Evolutionary conservation across 306 rosid species (phyloP).

Genomic region (Pyrus bretschneideri): DNA sequence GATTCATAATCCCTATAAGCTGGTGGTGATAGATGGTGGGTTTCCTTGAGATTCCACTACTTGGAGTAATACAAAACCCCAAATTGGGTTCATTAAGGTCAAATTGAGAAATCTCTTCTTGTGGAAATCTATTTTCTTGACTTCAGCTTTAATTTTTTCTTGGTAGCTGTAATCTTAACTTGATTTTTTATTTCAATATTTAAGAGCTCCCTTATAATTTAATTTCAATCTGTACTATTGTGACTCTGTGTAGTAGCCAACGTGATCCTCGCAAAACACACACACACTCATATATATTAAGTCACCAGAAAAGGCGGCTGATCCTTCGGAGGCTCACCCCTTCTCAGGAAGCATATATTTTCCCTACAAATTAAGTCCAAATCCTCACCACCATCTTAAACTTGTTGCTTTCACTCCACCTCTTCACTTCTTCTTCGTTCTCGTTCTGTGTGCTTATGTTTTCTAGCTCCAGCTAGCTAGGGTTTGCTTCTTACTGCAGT

Average conservation of each 20-base stretch:
- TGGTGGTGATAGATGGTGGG: conserved; percentile 9
- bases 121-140: conserved; percentile 22
- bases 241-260: not conserved
- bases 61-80: conserved; percentile 24
- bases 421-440: not conserved
- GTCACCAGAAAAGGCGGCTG: conserved; percentile 91
- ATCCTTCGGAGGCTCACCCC: conserved; percentile 91
- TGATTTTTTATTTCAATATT: not conserved
- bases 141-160: conserved; percentile 36
- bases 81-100: conserved; percentile 5
- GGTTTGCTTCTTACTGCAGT: conserved; percentile 4
- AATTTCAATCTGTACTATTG: not conserved
- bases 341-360: conserved; percentile 65
- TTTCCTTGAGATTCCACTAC: conserved; percentile 62
- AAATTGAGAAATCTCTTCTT: conserved; percentile 7
- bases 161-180: conserved; percentile 26
- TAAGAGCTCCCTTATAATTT: conserved; percentile 13
- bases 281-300: conserved; percentile 30
- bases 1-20: conserved; percentile 40
- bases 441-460: not conserved
- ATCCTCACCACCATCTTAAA: conserved; percentile 12
- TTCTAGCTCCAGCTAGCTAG: not conserved
- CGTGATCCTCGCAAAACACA: conserved; percentile 22
- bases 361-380: conserved; percentile 47
- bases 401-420: conserved; percentile 16